These are phyloP conservation scores for Hymenoscyphus fraxineus DNA, from an alignment of 2,329 filamentous ascomycete genomes.

Conservation along the genomic window DNA sequence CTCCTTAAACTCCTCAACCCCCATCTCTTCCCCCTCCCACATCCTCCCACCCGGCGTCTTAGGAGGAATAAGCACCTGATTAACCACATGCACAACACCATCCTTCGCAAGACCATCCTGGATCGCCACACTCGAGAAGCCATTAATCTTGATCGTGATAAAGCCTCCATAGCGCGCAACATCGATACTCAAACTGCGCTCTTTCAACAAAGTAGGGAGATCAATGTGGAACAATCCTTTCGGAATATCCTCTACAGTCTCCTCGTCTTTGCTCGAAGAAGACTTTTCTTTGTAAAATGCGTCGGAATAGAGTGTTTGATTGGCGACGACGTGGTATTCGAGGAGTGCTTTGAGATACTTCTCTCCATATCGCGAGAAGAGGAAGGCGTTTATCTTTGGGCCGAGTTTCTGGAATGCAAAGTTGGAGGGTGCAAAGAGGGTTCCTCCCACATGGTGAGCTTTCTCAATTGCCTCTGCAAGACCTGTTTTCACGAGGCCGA, in stretches of 20 bases:
- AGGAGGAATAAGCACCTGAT: constrained; percentile 72
- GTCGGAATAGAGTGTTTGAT: constrained; percentile 79
- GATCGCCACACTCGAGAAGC: constrained; percentile 60
- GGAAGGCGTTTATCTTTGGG: constrained; percentile 70
- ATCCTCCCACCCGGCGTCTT: constrained; percentile 36
- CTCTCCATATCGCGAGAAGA: constrained; percentile 73
- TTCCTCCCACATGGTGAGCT: constrained; percentile 57
- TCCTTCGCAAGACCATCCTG: constrained; percentile 71
- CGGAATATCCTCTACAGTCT: constrained; percentile 30
- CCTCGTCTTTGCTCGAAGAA: constrained; percentile 25
- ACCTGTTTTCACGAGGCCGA: constrained; percentile 71
- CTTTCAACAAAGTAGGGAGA: constrained; percentile 67
- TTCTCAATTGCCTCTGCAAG: constrained; percentile 59
- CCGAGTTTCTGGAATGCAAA: constrained; percentile 75
- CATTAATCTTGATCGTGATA: constrained; percentile 72
- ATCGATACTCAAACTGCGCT: constrained; percentile 66
- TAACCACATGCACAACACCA: constrained; percentile 77
- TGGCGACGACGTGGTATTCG: constrained; percentile 72
- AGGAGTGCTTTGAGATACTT: constrained; percentile 76
- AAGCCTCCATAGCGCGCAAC: constrained; percentile 65
- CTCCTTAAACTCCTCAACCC: constrained; percentile 56
- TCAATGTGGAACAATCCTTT: constrained; percentile 55
- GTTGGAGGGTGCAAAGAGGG: constrained; percentile 79
- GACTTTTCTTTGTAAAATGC: constrained; percentile 60
- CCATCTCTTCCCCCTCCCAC: constrained; percentile 47